These are phyloP conservation scores for Xanthoconium stramineum DNA, from an alignment of 768 basidiomycete genomes.

Conservation along the genomic window DNA sequence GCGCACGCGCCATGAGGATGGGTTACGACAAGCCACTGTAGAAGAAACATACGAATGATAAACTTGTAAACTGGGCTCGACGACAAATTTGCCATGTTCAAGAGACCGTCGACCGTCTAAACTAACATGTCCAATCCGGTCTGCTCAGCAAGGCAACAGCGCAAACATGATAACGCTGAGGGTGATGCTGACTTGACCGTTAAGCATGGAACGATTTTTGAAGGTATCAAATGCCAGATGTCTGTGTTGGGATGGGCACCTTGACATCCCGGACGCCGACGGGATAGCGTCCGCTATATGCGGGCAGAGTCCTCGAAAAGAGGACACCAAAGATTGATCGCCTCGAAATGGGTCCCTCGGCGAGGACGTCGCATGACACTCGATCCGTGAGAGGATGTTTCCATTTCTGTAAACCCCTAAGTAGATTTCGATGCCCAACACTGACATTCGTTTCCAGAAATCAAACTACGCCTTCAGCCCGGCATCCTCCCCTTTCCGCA, in stretches of 20 bases:
- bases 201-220: slow-evolving; percentile 18
- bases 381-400: not conserved
- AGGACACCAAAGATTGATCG: slow-evolving; percentile 13
- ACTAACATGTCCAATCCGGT: slow-evolving; percentile 16
- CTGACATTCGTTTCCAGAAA: no score
- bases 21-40: no score
- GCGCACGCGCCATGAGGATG: not conserved
- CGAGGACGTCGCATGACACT: no score
- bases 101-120: slow-evolving; percentile 31
- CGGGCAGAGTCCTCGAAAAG: slow-evolving; percentile 28
- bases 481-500: not conserved
- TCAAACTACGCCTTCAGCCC: slow-evolving; percentile 2
- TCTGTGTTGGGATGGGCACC: slow-evolving; percentile 23
- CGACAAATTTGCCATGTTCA: slow-evolving; percentile 32
- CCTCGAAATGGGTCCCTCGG: not conserved
- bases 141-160: slow-evolving; percentile 19
- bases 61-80: slow-evolving; percentile 24
- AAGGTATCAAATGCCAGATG: slow-evolving; percentile 28
- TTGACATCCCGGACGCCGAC: slow-evolving; percentile 36
- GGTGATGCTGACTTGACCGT: slow-evolving; percentile 24
- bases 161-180: slow-evolving; percentile 32
- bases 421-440: no score
- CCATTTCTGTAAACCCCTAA: not conserved
- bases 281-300: slow-evolving; percentile 27
- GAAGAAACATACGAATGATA: slow-evolving; percentile 24